These are phyloP conservation scores for Phytophthora agathidicida DNA, from an alignment of 352 stramenopile genomes.

Conservation along the genomic window DNA sequence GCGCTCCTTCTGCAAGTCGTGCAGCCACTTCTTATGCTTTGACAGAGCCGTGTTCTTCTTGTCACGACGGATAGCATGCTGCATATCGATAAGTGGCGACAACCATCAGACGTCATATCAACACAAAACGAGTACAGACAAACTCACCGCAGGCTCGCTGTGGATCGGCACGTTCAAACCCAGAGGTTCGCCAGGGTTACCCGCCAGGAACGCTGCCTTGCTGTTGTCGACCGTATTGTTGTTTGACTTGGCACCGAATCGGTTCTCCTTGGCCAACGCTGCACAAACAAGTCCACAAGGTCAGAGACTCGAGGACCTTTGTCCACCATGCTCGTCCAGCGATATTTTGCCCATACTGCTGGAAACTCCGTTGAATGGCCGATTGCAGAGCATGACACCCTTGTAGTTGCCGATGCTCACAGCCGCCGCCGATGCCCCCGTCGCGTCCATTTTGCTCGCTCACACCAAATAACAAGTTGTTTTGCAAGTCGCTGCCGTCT, in stretches of 20 bases:
- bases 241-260: constrained; percentile 37
- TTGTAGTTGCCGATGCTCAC: constrained; percentile 95
- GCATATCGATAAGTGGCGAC: background rate
- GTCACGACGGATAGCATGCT: constrained; percentile 85
- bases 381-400: constrained; percentile 95
- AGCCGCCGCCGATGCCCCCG: constrained; percentile 41
- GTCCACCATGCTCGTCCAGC: background rate
- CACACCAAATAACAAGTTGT: constrained; percentile 1
- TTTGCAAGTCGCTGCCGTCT: background rate
- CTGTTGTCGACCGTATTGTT: constrained; percentile 51
- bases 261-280: constrained; percentile 67
- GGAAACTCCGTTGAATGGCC: constrained; percentile 91
- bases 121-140: constrained; percentile 1
- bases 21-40: constrained; percentile 94
- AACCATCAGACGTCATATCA: background rate
- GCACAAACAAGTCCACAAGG: constrained; percentile 1
- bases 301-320: background rate
- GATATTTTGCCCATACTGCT: constrained; percentile 71
- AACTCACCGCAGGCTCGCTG: constrained; percentile 62
- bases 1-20: constrained; percentile 93
- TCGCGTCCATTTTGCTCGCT: constrained; percentile 30
- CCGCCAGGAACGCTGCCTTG: constrained; percentile 77
- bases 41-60: constrained; percentile 92
- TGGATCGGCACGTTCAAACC: constrained; percentile 86
- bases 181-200: constrained; percentile 68